These are phyloP conservation scores for Pseudocercospora crystallina DNA, from an alignment of 2,329 filamentous ascomycete genomes.

Conservation along the genomic window DNA sequence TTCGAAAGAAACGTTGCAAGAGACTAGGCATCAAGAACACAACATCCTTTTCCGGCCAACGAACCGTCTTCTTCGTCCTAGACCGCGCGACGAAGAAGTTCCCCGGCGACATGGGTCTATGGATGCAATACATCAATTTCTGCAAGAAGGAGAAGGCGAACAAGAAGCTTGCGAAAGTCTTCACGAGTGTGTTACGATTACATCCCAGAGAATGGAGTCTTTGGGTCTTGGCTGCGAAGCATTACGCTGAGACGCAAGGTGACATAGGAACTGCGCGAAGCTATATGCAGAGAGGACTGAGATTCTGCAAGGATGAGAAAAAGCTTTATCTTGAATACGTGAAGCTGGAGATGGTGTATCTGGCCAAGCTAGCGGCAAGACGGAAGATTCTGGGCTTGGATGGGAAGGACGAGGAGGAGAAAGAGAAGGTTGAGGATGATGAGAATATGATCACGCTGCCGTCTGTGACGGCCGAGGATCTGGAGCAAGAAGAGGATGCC, in stretches of 20 bases:
- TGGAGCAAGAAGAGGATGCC: constrained; percentile 47
- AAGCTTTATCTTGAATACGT: constrained; percentile 87
- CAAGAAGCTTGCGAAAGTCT: constrained; percentile 60
- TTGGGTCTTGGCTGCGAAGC: constrained; percentile 81
- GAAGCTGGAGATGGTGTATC: constrained; percentile 87
- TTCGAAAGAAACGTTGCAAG: constrained; percentile 79
- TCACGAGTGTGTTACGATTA: constrained; percentile 72
- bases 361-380: constrained; percentile 75
- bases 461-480: constrained; percentile 61
- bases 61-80: constrained; percentile 83
- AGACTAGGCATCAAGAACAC: constrained; percentile 74
- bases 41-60: constrained; percentile 67
- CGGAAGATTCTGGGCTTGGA: constrained; percentile 67
- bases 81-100: constrained; percentile 84
- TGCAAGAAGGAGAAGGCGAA: constrained; percentile 65
- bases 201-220: constrained; percentile 80
- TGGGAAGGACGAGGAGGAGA: constrained; percentile 40
- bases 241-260: constrained; percentile 72
- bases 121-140: constrained; percentile 88
- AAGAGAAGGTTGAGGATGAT: constrained; percentile 43
- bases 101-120: constrained; percentile 75
- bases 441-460: constrained; percentile 60
- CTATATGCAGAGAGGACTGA: constrained; percentile 83
- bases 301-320: constrained; percentile 78
- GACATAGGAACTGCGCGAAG: constrained; percentile 84